These are phyloP conservation scores for Fusarium stilboides DNA, from an alignment of 2,329 filamentous ascomycete genomes.

Conservation along the genomic window DNA sequence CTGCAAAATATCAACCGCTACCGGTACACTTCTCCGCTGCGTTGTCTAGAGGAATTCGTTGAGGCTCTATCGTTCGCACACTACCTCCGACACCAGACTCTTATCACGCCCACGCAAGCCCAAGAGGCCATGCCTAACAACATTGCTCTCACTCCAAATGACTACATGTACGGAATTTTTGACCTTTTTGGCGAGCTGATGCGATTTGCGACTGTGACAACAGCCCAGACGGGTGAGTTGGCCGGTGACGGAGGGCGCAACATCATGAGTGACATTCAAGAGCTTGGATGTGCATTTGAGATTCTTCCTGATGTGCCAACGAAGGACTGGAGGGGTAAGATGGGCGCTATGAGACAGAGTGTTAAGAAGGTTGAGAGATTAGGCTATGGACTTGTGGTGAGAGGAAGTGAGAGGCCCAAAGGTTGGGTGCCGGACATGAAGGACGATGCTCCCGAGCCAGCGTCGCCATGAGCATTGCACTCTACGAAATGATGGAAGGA, in stretches of 20 bases:
- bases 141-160: slow-evolving; percentile 80
- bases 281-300: slow-evolving; percentile 83
- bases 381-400: slow-evolving; percentile 88
- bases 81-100: slow-evolving; percentile 83
- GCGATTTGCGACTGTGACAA: slow-evolving; percentile 92
- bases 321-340: slow-evolving; percentile 80
- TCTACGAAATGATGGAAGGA: not conserved
- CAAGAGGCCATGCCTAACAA: slow-evolving; percentile 63
- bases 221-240: slow-evolving; percentile 78
- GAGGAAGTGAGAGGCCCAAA: slow-evolving; percentile 89
- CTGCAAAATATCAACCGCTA: slow-evolving; percentile 84
- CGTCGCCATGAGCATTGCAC: slow-evolving; percentile 45
- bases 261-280: slow-evolving; percentile 85
- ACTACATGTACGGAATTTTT: slow-evolving; percentile 92
- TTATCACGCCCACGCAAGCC: slow-evolving; percentile 79
- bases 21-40: slow-evolving; percentile 85
- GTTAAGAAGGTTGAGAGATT: slow-evolving; percentile 95
- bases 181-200: slow-evolving; percentile 97
- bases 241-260: slow-evolving; percentile 63
- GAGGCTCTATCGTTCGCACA: slow-evolving; percentile 91
- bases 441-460: slow-evolving; percentile 53
- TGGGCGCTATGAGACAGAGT: slow-evolving; percentile 87
- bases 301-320: slow-evolving; percentile 73
- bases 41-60: slow-evolving; percentile 93
- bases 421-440: slow-evolving; percentile 90